These are phyloP conservation scores for Colletotrichum tropicale DNA, from an alignment of 2,329 filamentous ascomycete species.

Conservation along the genomic window DNA sequence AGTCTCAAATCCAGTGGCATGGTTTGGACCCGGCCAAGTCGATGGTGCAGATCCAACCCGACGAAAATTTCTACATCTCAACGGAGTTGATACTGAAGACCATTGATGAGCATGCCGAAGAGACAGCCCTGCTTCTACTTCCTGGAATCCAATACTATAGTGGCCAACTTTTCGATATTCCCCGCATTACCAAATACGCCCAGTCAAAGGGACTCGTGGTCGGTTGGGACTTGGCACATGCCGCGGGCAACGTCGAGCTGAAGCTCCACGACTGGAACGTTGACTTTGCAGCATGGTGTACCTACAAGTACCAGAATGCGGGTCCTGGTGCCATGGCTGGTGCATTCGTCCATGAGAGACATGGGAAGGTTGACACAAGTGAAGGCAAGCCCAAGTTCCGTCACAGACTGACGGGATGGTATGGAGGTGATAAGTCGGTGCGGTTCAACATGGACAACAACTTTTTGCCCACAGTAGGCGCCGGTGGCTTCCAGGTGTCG, in stretches of 20 bases:
- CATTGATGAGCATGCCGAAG: slow-evolving; percentile 71
- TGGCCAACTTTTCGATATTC: slow-evolving; percentile 78
- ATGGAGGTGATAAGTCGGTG: slow-evolving; percentile 70
- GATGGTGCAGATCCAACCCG: slow-evolving; percentile 76
- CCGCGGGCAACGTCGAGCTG: slow-evolving; percentile 75
- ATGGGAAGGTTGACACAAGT: slow-evolving; percentile 58
- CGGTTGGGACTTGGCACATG: slow-evolving; percentile 81
- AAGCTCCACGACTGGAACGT: slow-evolving; percentile 79
- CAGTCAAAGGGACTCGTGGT: slow-evolving; percentile 68
- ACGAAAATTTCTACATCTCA: slow-evolving; percentile 60
- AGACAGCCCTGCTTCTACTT: slow-evolving; percentile 72
- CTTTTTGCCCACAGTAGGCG: slow-evolving; percentile 74
- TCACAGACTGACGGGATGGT: slow-evolving; percentile 75
- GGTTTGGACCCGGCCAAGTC: slow-evolving; percentile 67
- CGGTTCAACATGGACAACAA: slow-evolving; percentile 77
- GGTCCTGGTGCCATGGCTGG: slow-evolving; percentile 77
- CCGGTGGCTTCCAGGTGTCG: slow-evolving; percentile 74
- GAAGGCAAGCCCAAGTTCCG: slow-evolving; percentile 52
- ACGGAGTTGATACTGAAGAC: slow-evolving; percentile 69
- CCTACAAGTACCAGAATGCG: slow-evolving; percentile 83
- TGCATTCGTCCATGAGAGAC: slow-evolving; percentile 73
- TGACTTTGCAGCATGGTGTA: slow-evolving; percentile 84
- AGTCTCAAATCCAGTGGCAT: slow-evolving; percentile 79
- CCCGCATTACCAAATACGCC: slow-evolving; percentile 72
- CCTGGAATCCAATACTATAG: slow-evolving; percentile 84